Evolutionary conservation across 371 early-diverging fungal species (phyloP), one percentile per base, ranked within the genome.

Genomic region (Rhizoclosmatium hyalinum): DNA sequence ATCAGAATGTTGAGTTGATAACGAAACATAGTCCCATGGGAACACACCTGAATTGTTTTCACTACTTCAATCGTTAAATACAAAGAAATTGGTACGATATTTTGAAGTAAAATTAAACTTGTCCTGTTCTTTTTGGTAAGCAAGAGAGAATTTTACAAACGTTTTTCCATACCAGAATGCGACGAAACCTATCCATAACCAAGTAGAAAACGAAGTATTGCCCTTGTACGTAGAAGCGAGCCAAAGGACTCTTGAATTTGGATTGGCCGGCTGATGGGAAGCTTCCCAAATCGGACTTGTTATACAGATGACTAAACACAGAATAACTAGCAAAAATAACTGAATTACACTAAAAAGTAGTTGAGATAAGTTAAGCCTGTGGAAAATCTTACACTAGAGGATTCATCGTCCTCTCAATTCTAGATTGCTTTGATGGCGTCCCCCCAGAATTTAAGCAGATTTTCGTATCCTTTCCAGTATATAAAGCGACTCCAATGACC

Each of bases 61-160:
- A 94, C 95, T 41, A 95, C 87, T 81, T 99, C 99, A 6, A 99
- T 89, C 19, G 94, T 96, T 60, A 99, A 93, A 79, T 97, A 99
- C 43, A 99, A 88, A 24, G 98, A 96, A 66, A 99, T 94, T 0
- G 99, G 99, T 3, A 99, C 91, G 42, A 94, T 87, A 68, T 90
- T 92, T 80, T 92, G 93, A 76, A 90, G 93, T 58, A 91, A 77
- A 72, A 94, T 91, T 63, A 94, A 77, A 58, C 90, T 85, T 2
- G 88, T 74, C 81, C 85, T 82, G 63, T 44, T 2, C 2, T 47
- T 62, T 39, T 45, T 24, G 45, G 32, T 39, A 17, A 19, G 41
- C 24, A 67, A 55, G 64, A 55, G 64, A 2, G 17, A 44, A 8
- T 56, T 73, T 8, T 39, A 45, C 10, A 42, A 39, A 3, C 43